Conservation (phyloP, 2,329 filamentous ascomycete species). For the Exophiala phaeomuriformis region DNA sequence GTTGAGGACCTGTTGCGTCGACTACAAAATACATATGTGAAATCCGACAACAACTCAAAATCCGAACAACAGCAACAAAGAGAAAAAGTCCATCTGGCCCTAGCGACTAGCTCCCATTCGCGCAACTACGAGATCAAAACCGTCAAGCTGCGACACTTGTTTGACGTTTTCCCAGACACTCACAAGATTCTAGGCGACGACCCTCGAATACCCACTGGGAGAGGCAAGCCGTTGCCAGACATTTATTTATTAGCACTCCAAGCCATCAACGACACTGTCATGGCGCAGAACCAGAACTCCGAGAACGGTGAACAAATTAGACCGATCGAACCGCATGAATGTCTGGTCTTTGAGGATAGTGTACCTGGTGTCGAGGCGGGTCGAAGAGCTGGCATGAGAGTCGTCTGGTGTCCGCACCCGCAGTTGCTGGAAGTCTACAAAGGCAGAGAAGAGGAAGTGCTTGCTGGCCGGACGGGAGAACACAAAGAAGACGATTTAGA, state of each 20-base stretch:
- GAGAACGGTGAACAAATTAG: slow-evolving; percentile 27
- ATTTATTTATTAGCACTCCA: slow-evolving; percentile 84
- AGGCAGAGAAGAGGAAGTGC: slow-evolving; percentile 69
- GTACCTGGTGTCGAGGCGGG: slow-evolving; percentile 90
- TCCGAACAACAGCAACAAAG: slow-evolving; percentile 20
- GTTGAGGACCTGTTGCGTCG: slow-evolving; percentile 60
- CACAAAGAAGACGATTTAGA: slow-evolving; percentile 49
- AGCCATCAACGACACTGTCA: slow-evolving; percentile 69
- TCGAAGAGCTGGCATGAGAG: slow-evolving; percentile 85
- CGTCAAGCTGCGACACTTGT: slow-evolving; percentile 45
- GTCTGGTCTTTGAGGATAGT: slow-evolving; percentile 91
- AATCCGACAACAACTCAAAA: slow-evolving; percentile 25
- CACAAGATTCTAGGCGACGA: slow-evolving; percentile 83
- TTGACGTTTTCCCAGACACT: slow-evolving; percentile 55
- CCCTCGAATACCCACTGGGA: slow-evolving; percentile 61
- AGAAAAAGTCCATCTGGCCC: slow-evolving; percentile 64
- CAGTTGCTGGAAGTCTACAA: slow-evolving; percentile 67
- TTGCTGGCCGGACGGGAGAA: slow-evolving; percentile 73
- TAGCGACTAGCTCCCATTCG: slow-evolving; percentile 72
- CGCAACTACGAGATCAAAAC: slow-evolving; percentile 75
- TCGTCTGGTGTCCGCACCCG: slow-evolving; percentile 83
- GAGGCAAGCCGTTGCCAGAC: slow-evolving; percentile 92
- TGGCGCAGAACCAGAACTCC: slow-evolving; percentile 46
- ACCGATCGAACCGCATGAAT: slow-evolving; percentile 71
- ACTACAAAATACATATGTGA: slow-evolving; percentile 35